Conservation (phyloP, 768 basidiomycete genomes). For the Rubroboletus satanas region DNA sequence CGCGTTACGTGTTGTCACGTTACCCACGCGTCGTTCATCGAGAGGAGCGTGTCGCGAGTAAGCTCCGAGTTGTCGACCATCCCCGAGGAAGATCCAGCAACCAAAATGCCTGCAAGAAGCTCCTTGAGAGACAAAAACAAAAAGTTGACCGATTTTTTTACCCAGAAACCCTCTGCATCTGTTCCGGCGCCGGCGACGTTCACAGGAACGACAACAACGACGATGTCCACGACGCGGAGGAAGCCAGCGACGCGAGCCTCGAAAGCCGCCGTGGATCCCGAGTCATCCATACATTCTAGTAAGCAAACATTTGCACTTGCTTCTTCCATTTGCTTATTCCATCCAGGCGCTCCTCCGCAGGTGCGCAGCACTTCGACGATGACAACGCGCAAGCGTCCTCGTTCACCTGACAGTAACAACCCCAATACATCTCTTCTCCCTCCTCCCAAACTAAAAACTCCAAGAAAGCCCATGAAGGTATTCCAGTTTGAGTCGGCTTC, state of each 20-base stretch:
- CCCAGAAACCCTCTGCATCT: constrained; percentile 27
- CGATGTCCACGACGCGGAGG: constrained; percentile 9
- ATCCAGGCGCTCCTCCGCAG: constrained; percentile 11
- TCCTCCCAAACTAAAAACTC: constrained; percentile 17
- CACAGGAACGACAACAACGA: neutral
- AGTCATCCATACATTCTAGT: constrained; percentile 14
- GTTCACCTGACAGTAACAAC: constrained; percentile 19
- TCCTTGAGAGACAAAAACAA: constrained; percentile 15
- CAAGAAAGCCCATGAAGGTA: constrained; percentile 21
- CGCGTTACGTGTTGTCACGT: constrained; percentile 14
- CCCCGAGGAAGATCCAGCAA: neutral
- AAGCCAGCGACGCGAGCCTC: constrained; percentile 8
- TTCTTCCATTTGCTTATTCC: constrained; percentile 1
- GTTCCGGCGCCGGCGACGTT: constrained; percentile 10
- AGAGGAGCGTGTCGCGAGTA: constrained; percentile 5
- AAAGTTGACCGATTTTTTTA: constrained; percentile 47
- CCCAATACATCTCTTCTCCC: neutral
- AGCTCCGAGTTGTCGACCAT: neutral
- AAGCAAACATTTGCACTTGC: neutral
- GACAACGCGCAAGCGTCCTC: constrained; percentile 25
- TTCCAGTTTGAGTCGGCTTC: constrained; percentile 5
- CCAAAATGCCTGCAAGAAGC: constrained; percentile 21
- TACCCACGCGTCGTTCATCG: constrained; percentile 7
- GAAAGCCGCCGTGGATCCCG: neutral
- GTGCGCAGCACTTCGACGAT: constrained; percentile 12